phyloP scores from a whole-genome alignment of 2,329 filamentous ascomycete genomes.

The Monosporascus sp. region DNA sequence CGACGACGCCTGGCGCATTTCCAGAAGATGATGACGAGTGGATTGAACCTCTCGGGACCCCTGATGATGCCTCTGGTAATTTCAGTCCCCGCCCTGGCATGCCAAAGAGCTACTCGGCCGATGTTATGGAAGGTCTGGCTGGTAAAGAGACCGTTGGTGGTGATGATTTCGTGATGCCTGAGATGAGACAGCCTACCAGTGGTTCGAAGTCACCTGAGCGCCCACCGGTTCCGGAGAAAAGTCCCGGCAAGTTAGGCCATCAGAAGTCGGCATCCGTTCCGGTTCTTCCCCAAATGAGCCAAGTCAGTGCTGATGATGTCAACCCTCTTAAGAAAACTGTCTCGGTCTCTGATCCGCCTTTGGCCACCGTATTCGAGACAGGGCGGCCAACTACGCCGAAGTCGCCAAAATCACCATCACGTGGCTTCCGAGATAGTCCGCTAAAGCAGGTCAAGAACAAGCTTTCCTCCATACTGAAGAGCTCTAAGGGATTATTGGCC shows the following conservation, averaged over 20 bases:
- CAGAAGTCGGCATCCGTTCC: slow-evolving; percentile 62
- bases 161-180: slow-evolving; percentile 40
- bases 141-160: slow-evolving; percentile 44
- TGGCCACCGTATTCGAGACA: slow-evolving; percentile 43
- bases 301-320: slow-evolving; percentile 21
- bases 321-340: slow-evolving; percentile 52
- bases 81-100: slow-evolving; percentile 47
- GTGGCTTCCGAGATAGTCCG: slow-evolving; percentile 64
- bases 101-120: slow-evolving; percentile 55
- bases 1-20: slow-evolving; percentile 53
- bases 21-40: slow-evolving; percentile 57
- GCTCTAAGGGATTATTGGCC: slow-evolving; percentile 78
- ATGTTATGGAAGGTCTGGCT: slow-evolving; percentile 54
- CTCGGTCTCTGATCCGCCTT: slow-evolving; percentile 53
- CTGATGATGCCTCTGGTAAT: slow-evolving; percentile 28
- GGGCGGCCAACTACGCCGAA: slow-evolving; percentile 44
- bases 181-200: slow-evolving; percentile 31
- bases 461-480: slow-evolving; percentile 84
- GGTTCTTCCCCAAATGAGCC: slow-evolving; percentile 34
- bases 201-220: slow-evolving; percentile 31
- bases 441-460: slow-evolving; percentile 90
- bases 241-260: slow-evolving; percentile 39
- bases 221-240: slow-evolving; percentile 24
- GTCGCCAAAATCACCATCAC: slow-evolving; percentile 54
- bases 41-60: slow-evolving; percentile 49